A percentile compares a stretch with the other conserved stretches of the same genome.
Conservation (phyloP, 768 basidiomycete genomes). For the Lyophyllum atratum region DNA sequence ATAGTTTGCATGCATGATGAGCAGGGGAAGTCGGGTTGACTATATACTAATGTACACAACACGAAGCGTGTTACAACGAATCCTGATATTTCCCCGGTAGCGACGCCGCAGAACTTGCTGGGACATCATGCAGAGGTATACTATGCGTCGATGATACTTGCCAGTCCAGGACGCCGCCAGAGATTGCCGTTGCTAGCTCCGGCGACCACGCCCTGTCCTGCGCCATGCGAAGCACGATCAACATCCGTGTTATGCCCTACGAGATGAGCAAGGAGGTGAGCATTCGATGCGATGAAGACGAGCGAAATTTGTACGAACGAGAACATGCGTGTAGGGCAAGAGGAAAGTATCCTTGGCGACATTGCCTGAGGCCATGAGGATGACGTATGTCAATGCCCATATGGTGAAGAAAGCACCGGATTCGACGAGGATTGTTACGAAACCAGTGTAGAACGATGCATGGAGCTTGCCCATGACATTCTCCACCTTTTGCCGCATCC, state of each 20-base stretch:
- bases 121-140: constrained; percentile 26
- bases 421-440: constrained; percentile 21
- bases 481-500: constrained; percentile 17
- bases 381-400: constrained; percentile 21
- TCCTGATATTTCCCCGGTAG: constrained; percentile 17
- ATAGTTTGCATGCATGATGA: background rate
- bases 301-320: constrained; percentile 10
- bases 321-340: constrained; percentile 20
- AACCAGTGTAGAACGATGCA: constrained; percentile 23
- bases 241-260: constrained; percentile 35
- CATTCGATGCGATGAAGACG: background rate
- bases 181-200: constrained; percentile 33
- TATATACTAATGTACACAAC: constrained; percentile 9
- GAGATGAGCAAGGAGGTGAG: background rate
- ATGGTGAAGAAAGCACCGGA: constrained; percentile 23
- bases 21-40: background rate
- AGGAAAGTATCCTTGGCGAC: constrained; percentile 12
- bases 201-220: constrained; percentile 40
- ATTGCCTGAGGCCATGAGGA: constrained; percentile 15
- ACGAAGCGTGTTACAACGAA: constrained; percentile 6
- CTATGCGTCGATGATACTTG: constrained; percentile 39
- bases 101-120: constrained; percentile 16
- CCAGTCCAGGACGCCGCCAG: constrained; percentile 38
- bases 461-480: constrained; percentile 20
- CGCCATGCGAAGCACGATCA: constrained; percentile 41